These are phyloP conservation scores for Fonsecaea nubica DNA, from an alignment of 2,329 filamentous ascomycete genomes.

Conservation along the genomic window DNA sequence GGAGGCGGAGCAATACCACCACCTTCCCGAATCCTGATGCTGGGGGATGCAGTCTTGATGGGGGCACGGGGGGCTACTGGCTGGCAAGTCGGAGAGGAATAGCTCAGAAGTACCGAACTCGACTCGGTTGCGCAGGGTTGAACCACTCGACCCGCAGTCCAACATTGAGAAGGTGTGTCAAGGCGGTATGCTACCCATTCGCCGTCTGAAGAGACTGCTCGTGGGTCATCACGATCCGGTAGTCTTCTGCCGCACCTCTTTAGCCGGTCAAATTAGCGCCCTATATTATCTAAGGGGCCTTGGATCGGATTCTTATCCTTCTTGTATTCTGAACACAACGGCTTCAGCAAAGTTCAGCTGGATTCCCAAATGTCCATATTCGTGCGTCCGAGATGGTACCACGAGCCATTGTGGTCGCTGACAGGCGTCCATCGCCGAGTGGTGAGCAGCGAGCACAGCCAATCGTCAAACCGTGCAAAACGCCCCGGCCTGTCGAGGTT, in stretches of 20 bases:
- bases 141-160: background rate
- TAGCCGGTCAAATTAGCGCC: conserved; percentile 4
- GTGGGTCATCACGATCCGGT: background rate
- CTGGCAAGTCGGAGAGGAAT: background rate
- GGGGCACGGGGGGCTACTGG: background rate
- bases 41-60: background rate
- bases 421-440: conserved; percentile 11
- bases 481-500: background rate
- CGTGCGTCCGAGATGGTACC: conserved; percentile 21
- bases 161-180: conserved; percentile 4
- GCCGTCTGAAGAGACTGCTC: background rate
- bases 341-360: background rate
- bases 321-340: conserved; percentile 4
- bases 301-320: background rate
- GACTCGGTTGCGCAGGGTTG: conserved; percentile 1
- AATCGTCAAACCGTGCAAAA: background rate
- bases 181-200: conserved; percentile 13
- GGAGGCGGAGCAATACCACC: conserved; percentile 5
- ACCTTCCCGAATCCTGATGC: background rate
- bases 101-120: background rate
- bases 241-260: background rate
- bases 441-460: conserved; percentile 1
- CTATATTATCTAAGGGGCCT: conserved; percentile 12
- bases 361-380: conserved; percentile 13
- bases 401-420: conserved; percentile 24